These are phyloP conservation scores for Tremella mesenterica DNA, from an alignment of 768 basidiomycete species.

Conservation along the genomic window DNA sequence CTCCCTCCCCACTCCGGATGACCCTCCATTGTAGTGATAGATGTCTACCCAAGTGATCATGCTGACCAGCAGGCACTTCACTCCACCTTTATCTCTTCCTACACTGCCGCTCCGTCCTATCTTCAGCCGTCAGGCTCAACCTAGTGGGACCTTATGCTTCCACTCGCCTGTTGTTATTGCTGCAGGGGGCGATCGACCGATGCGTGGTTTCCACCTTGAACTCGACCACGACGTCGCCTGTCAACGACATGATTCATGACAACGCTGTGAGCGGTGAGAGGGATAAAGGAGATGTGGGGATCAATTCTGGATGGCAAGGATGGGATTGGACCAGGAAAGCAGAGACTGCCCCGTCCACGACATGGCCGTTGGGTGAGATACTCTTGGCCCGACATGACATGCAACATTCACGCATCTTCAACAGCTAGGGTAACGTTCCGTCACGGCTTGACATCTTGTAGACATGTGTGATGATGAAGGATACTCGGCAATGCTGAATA, in stretches of 20 bases:
- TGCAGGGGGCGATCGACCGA: constrained; percentile 60
- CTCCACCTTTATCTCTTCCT: constrained; percentile 87
- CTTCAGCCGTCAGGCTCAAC: constrained; percentile 86
- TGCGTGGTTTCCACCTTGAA: constrained; percentile 44
- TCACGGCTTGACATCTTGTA: too few relatives aligned
- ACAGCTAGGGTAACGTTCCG: too few relatives aligned
- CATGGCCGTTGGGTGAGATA: constrained; percentile 94
- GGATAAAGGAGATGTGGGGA: neutral
- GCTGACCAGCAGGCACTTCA: constrained; percentile 36
- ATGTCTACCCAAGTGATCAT: too few relatives aligned
- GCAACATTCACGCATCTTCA: constrained; percentile 94
- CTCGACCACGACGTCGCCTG: neutral
- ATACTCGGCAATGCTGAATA: too few relatives aligned
- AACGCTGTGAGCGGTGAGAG: constrained; percentile 7
- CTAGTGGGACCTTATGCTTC: constrained; percentile 84
- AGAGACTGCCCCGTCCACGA: constrained; percentile 66
- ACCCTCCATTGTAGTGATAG: too few relatives aligned
- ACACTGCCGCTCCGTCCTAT: constrained; percentile 78
- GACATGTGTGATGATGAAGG: too few relatives aligned
- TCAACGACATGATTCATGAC: neutral
- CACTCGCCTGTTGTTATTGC: constrained; percentile 74
- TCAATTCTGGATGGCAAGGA: constrained; percentile 1
- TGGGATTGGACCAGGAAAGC: constrained; percentile 32
- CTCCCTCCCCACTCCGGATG: neutral
- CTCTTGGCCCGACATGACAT: constrained; percentile 81